These are phyloP conservation scores for Chaetomium tenue DNA, from an alignment of 495 filamentous ascomycete species.

Conservation along the genomic window DNA sequence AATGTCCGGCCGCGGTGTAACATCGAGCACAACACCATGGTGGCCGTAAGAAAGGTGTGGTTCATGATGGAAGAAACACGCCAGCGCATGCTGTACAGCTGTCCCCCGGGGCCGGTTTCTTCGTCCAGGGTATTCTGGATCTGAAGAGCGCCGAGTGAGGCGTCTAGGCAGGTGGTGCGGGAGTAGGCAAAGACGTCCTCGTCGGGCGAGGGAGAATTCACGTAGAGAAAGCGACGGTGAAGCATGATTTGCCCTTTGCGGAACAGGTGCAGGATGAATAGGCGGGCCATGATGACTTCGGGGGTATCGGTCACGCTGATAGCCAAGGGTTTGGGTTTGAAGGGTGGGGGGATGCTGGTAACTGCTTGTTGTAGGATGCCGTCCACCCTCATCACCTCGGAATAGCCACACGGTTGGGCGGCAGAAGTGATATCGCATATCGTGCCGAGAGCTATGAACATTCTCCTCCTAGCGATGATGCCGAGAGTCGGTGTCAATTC, in stretches of 20 bases:
- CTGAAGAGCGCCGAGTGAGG: constrained; percentile 37
- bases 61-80: constrained; percentile 36
- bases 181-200: constrained; percentile 34
- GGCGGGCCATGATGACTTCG: constrained; percentile 37
- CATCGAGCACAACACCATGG: constrained; percentile 40
- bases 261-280: constrained; percentile 36
- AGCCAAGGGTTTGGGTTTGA: constrained; percentile 25
- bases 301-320: constrained; percentile 31
- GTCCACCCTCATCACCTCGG: constrained; percentile 37
- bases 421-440: constrained; percentile 30
- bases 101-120: constrained; percentile 21
- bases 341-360: constrained; percentile 28
- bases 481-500: constrained; percentile 33
- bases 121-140: constrained; percentile 41
- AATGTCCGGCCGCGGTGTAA: background rate
- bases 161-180: constrained; percentile 36
- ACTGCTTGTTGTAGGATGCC: constrained; percentile 32
- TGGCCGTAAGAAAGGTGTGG: constrained; percentile 41
- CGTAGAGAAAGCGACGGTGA: constrained; percentile 34
- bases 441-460: constrained; percentile 20
- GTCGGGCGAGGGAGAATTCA: background rate
- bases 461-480: constrained; percentile 31
- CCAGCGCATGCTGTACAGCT: constrained; percentile 34
- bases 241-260: constrained; percentile 36
- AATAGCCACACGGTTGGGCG: constrained; percentile 31